Evolutionary conservation across 352 stramenopile species (phyloP), one percentile per base, ranked within the genome.

Genomic region (Saprolegnia diclina): DNA sequence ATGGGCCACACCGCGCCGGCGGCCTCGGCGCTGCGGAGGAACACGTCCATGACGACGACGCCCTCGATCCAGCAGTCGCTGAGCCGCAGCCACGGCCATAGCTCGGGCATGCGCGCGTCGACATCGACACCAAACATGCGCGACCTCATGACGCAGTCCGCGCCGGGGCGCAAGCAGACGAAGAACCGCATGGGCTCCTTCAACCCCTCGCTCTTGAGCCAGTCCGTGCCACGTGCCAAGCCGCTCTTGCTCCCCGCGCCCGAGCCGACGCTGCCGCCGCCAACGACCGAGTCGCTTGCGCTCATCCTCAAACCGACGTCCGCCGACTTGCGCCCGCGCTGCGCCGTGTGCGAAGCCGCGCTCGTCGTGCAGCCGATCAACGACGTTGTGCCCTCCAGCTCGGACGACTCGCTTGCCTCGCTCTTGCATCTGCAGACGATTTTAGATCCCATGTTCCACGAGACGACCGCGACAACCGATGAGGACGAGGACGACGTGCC

Each of bases 351-450:
- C 35, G 53, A 56, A 14, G 16, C 63, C 1, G 46, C 42, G 44
- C 45, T 69, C 11, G 35, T 62, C 37, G 63, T 62, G 21, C 24
- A 6, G 32, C 24, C 19, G 7, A 45, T 37, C 40, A 13, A 48
- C 26, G 42, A 24, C 6, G 32, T 19, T 5, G 40, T 26, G 6
- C 7, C 19, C 1, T 18, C 19, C 16, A 29, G 32, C 24, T 56
- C 26, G 50, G 45, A 32, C 14, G 35, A 53, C 7, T 53, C 42
- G 19, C 21, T 46, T 10, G 63, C 63, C 11, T 35, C 45, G 32
- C 14, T 69, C 11, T 61, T 69, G 21, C 63, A 69, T 22, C 54
- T 69, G 35, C 19, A 61, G 16, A 52, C 54, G n/a, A 46, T 69
- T 14, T 45, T 21, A 29, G 42, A 68, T 46, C 63, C 63, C 24